phyloP scores from a whole-genome alignment of 2,329 filamentous ascomycete genomes.

The Atkinsonella hypoxylon region DNA sequence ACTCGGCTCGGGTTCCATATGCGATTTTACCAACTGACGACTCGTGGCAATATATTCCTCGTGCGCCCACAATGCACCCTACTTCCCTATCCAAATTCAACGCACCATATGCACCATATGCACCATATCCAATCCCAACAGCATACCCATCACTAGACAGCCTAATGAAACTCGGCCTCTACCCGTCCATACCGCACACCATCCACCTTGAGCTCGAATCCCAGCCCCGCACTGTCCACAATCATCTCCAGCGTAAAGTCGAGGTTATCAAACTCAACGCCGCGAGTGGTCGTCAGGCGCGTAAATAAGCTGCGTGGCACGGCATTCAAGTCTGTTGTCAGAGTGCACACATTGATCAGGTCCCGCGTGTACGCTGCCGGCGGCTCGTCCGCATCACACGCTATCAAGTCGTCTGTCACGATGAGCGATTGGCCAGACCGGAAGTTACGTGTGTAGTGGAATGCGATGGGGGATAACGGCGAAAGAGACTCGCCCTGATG shows the following conservation, averaged over 20 bases:
- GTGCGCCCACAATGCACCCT: too few relatives aligned
- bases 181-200: conserved; percentile 66
- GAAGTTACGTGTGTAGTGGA: conserved; percentile 81
- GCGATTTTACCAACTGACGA: too few relatives aligned
- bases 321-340: conserved; percentile 68
- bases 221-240: conserved; percentile 63
- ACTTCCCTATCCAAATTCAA: too few relatives aligned
- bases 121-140: too few relatives aligned
- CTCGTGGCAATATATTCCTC: too few relatives aligned
- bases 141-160: too few relatives aligned
- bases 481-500: conserved; percentile 59
- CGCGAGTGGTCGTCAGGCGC: conserved; percentile 62
- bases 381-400: conserved; percentile 57
- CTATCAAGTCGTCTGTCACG: conserved; percentile 71
- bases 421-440: conserved; percentile 63
- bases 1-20: too few relatives aligned
- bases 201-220: conserved; percentile 70
- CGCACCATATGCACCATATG: too few relatives aligned
- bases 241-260: conserved; percentile 78
- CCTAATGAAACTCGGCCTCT: conserved; percentile 62
- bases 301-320: conserved; percentile 66
- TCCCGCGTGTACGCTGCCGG: conserved; percentile 48
- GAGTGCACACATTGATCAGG: conserved; percentile 62
- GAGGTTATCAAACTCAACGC: conserved; percentile 70
- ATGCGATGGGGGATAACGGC: conserved; percentile 61